Evolutionary conservation across 2,329 filamentous ascomycete species (phyloP).

Genomic region (Paraconiothyrium brasiliense): DNA sequence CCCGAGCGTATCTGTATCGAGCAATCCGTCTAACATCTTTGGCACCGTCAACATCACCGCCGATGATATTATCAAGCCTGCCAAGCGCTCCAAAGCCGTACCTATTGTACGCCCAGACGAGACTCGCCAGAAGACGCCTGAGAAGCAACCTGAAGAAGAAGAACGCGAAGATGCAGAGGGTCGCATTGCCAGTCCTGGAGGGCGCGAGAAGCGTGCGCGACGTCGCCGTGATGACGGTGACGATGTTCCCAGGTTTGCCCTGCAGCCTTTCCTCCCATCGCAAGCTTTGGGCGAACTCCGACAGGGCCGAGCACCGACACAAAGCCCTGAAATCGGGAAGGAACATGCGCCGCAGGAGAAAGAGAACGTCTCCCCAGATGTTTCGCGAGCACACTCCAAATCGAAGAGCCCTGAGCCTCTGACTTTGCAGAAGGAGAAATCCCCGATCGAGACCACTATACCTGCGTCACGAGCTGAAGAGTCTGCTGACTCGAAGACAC

Average conservation of each 20-base stretch:
- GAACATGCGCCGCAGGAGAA: constrained; percentile 44
- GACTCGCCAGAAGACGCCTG: constrained; percentile 51
- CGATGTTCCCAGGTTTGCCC: constrained; percentile 78
- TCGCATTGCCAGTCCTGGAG: constrained; percentile 69
- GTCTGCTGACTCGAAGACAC: constrained; percentile 24
- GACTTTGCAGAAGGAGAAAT: constrained; percentile 22
- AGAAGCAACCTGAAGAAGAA: constrained; percentile 51
- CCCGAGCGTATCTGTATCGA: constrained; percentile 33
- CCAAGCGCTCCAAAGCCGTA: constrained; percentile 81
- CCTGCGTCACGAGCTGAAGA: constrained; percentile 29
- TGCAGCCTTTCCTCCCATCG: constrained; percentile 50
- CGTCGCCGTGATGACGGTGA: constrained; percentile 73
- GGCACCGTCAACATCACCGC: constrained; percentile 62
- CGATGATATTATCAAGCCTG: constrained; percentile 70
- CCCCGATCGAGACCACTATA: constrained; percentile 19
- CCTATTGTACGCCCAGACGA: constrained; percentile 75
- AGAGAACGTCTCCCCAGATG: constrained; percentile 47
- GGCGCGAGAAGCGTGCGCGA: constrained; percentile 78
- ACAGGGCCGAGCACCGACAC: constrained; percentile 34
- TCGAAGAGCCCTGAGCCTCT: constrained; percentile 41
- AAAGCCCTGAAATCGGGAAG: constrained; percentile 31
- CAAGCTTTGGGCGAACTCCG: constrained; percentile 43
- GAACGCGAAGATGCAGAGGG: constrained; percentile 67
- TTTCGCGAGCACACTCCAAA: constrained; percentile 32
- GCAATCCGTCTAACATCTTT: constrained; percentile 47